A percentile compares a stretch with the other conserved stretches of the same genome.
These are phyloP conservation scores for Metroxylon sagu DNA, from an alignment of 176 grass and related monocot species.

Conservation along the genomic window DNA sequence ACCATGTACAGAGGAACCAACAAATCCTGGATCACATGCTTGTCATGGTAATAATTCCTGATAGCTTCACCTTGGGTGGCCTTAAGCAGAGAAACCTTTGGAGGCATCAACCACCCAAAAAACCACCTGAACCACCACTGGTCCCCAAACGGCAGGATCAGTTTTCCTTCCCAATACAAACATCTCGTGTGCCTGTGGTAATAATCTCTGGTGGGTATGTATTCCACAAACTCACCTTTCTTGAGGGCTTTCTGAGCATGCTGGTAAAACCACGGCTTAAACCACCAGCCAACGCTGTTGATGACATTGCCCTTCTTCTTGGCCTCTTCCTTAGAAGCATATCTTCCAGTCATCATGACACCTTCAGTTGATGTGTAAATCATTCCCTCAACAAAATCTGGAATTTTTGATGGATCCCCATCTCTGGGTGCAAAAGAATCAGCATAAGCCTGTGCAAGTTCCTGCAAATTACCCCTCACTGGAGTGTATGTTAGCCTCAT, in stretches of 20 bases:
- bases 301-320: slow-evolving; percentile 96
- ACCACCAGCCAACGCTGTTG: slow-evolving; percentile 86
- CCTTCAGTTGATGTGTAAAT: slow-evolving; percentile 58
- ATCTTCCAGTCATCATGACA: slow-evolving; percentile 86
- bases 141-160: slow-evolving; percentile 82
- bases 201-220: slow-evolving; percentile 87
- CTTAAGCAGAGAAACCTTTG: slow-evolving; percentile 94
- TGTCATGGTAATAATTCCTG: slow-evolving; percentile 96
- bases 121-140: slow-evolving; percentile 95
- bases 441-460: slow-evolving; percentile 56
- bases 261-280: slow-evolving; percentile 97
- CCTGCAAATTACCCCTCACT: slow-evolving; percentile 42
- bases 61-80: slow-evolving; percentile 84
- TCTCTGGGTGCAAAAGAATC: slow-evolving; percentile 72
- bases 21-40: slow-evolving; percentile 94
- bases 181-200: slow-evolving; percentile 91
- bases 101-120: slow-evolving; percentile 89
- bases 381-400: slow-evolving; percentile 93
- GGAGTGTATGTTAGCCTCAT: slow-evolving; percentile 75
- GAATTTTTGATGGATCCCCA: slow-evolving; percentile 68
- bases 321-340: slow-evolving; percentile 91
- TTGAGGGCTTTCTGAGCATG: slow-evolving; percentile 66
- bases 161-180: slow-evolving; percentile 94
- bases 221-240: slow-evolving; percentile 89
- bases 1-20: slow-evolving; percentile 87